Base-by-base conservation (phyloP, 345 rosid genomes). In the Salix caprea region DNA sequence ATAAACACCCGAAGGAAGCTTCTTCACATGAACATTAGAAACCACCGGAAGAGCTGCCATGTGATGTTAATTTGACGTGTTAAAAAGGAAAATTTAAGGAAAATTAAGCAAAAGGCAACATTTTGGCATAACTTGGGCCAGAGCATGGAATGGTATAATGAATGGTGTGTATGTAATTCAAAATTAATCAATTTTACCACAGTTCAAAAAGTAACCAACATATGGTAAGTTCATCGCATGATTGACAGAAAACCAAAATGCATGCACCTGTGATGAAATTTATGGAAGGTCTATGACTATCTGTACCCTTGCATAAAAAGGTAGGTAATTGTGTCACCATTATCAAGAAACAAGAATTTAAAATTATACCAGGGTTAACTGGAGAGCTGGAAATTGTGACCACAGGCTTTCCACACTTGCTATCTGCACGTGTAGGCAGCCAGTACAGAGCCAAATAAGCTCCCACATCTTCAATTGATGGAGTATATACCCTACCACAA, bases 381-480 rank as follows among this genome's bases (percentile, higher is more conserved):
- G 91, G 90, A 82, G 87, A 89, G 79, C 78, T 84, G 65, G 97
- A 89, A 79, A 88, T 86, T 58, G 91, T 86, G 83, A 90, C 85
- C 80, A 93, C 84, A 65, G 97, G 93, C 81, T 88, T 90, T 79
- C 99, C 99, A 52, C 88, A 82, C 86, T 92, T 93, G 30, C 97
- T 93, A 71, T 95, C 99, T 39, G 81, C 86, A 36, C 99, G 99
- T 65, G 83, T 87, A 42, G 99, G 99, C 78, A 89, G 75, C 99
- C 99, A 95, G 75, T 84, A 85, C 65, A 95, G 70, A 70, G 92
- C 92, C 83, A 95, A 85, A 84, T 88, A 93, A 72, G 85, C 83
- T 39, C 91, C 98, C 34, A 95, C 97, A 80, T 95, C 99, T 79
- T 90, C 92, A 70, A 91, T 92, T n/a, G 94, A 84, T 39, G 99